Percentiles rank a stretch among this genome's conserved stretches.
phyloP scores from a whole-genome alignment of 345 rosid species.

The Leavenworthia alabamica region DNA sequence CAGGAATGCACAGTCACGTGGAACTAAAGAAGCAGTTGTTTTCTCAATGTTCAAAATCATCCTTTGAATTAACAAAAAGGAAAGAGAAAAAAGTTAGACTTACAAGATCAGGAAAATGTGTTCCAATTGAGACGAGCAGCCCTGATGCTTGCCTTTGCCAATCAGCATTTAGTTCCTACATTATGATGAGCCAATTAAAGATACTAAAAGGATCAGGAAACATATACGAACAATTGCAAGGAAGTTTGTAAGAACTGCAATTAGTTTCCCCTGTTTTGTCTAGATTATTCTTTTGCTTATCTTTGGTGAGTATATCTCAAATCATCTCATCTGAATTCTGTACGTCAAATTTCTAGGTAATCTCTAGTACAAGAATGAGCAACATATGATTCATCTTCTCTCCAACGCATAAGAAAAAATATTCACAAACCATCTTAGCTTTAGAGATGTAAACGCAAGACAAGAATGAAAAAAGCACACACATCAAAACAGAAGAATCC shows the following conservation, averaged over 20 bases:
- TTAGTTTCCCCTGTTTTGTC: neutral
- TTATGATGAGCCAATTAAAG: constrained; percentile 12
- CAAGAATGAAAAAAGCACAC: neutral
- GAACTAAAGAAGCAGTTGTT: constrained; percentile 10
- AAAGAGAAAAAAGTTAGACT: constrained; percentile 20
- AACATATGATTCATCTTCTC: neutral
- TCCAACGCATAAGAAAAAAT: constrained; percentile 4
- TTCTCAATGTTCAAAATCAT: neutral
- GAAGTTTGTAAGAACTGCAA: neutral
- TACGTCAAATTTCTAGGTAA: neutral
- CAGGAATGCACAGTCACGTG: constrained; percentile 1
- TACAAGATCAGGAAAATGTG: constrained; percentile 92
- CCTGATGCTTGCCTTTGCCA: constrained; percentile 94
- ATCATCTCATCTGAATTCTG: constrained; percentile 4
- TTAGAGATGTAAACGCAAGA: neutral
- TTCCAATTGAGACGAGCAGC: constrained; percentile 84
- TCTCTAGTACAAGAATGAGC: constrained; percentile 5
- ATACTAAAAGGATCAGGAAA: neutral
- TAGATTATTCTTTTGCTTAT: neutral
- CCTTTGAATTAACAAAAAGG: neutral
- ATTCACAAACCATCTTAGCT: constrained; percentile 2
- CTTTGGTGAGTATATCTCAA: constrained; percentile 6
- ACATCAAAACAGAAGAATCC: neutral
- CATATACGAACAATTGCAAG: neutral
- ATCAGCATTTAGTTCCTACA: constrained; percentile 74